These are phyloP conservation scores for Nicotiana knightiana DNA, from an alignment of 257 asterid species.

Conservation along the genomic window DNA sequence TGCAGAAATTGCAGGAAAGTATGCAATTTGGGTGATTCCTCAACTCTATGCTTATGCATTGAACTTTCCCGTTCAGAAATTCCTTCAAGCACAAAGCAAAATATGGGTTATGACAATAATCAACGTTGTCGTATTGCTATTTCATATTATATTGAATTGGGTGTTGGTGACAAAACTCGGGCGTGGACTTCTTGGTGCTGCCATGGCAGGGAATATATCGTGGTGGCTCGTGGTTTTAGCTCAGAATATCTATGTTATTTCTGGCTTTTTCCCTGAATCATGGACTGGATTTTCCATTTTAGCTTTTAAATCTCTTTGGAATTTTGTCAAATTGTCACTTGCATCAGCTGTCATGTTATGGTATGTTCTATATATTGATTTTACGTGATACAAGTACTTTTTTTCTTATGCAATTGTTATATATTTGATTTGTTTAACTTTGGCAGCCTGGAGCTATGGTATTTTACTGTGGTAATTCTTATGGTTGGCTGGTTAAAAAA, in stretches of 20 bases:
- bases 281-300: slow-evolving; percentile 74
- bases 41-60: slow-evolving; percentile 71
- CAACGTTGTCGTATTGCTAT: slow-evolving; percentile 36
- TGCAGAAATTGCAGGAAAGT: slow-evolving; percentile 57
- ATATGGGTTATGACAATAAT: slow-evolving; percentile 78
- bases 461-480: slow-evolving; percentile 56
- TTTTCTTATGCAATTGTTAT: not conserved
- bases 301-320: slow-evolving; percentile 53
- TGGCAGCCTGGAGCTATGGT: slow-evolving; percentile 85
- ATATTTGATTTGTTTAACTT: not conserved
- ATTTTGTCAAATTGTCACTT: slow-evolving; percentile 68
- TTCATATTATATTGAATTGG: slow-evolving; percentile 72
- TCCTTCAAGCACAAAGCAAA: slow-evolving; percentile 82
- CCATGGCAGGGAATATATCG: slow-evolving; percentile 68
- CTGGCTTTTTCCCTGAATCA: slow-evolving; percentile 62
- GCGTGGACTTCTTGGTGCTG: slow-evolving; percentile 70
- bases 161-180: slow-evolving; percentile 41
- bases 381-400: not conserved
- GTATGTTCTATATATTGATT: slow-evolving; percentile 28
- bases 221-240: slow-evolving; percentile 80
- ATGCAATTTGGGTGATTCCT: slow-evolving; percentile 63
- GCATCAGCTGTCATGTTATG: slow-evolving; percentile 89
- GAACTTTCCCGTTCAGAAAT: slow-evolving; percentile 74
- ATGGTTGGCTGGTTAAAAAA: slow-evolving; percentile 78
- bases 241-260: slow-evolving; percentile 59